Evolutionary conservation across 192 early-diverging fungal genomes (phyloP).

Genomic region (Coemansia sp.): DNA sequence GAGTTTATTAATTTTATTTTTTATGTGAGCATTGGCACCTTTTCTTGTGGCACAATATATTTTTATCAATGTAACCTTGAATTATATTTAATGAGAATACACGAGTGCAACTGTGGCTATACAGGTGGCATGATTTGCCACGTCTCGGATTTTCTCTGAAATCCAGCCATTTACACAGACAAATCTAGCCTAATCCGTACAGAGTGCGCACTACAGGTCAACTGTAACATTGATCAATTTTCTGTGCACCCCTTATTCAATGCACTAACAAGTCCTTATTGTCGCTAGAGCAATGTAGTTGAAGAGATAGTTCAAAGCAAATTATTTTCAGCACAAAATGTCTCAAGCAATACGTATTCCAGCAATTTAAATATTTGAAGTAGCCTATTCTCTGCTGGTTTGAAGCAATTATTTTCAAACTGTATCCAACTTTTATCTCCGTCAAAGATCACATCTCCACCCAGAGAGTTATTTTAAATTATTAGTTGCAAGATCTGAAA

Average conservation of each 20-base stretch:
- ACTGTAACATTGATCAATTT: neutral
- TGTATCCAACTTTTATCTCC: neutral
- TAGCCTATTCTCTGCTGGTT: neutral
- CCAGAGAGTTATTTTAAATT: too few species aligned
- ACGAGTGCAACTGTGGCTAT: neutral
- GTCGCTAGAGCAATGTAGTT: neutral
- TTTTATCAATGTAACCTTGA: neutral
- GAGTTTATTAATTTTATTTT: too few species aligned
- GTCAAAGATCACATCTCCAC: too few species aligned
- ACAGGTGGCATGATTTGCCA: neutral
- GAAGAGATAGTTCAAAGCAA: neutral
- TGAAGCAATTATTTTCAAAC: neutral
- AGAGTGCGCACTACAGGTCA: neutral
- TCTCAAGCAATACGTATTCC: neutral
- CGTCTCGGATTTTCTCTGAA: neutral
- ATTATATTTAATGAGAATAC: neutral
- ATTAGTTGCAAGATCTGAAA: neutral
- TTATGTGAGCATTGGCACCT: too few species aligned
- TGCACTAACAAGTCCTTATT: conserved; percentile 6
- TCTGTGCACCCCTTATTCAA: neutral
- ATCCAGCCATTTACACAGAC: conserved; percentile 4
- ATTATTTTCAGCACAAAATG: neutral
- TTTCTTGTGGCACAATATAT: too few species aligned
- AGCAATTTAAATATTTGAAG: neutral
- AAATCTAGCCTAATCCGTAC: neutral